phyloP scores from a whole-genome alignment of 2,329 filamentous ascomycete genomes.

The Exophiala xenobiotica region DNA sequence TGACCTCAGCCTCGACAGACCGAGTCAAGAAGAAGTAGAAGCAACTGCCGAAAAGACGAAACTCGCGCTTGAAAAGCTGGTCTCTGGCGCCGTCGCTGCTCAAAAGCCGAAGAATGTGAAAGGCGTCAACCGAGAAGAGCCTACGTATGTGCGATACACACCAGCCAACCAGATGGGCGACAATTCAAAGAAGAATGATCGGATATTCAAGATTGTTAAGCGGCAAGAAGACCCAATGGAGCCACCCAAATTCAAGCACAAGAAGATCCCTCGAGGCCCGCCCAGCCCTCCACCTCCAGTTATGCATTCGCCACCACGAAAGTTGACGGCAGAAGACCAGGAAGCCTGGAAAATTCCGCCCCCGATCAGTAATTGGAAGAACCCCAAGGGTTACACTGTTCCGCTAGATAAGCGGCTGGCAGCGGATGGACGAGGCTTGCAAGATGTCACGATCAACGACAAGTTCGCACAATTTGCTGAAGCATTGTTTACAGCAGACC shows the following conservation, averaged over 20 bases:
- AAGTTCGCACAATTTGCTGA: conserved; percentile 97
- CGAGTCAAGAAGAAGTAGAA: conserved; percentile 78
- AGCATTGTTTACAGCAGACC: conserved; percentile 87
- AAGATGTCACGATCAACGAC: conserved; percentile 96
- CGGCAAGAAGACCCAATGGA: conserved; percentile 93
- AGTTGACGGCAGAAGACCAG: conserved; percentile 94
- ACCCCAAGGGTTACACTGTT: conserved; percentile 96
- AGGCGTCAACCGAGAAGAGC: conserved; percentile 73
- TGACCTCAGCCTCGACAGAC: conserved; percentile 81
- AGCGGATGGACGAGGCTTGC: conserved; percentile 84
- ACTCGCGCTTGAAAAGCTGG: conserved; percentile 76
- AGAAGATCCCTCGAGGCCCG: conserved; percentile 88
- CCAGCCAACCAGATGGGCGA: conserved; percentile 97
- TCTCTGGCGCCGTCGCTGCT: conserved; percentile 80
- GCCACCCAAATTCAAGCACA: conserved; percentile 97
- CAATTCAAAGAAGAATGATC: conserved; percentile 78
- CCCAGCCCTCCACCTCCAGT: conserved; percentile 90
- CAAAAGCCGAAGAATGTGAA: conserved; percentile 96
- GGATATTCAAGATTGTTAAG: conserved; percentile 98
- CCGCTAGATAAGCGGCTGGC: conserved; percentile 93
- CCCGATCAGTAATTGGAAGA: conserved; percentile 98
- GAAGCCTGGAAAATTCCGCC: conserved; percentile 93
- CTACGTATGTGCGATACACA: conserved; percentile 93
- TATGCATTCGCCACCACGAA: conserved; percentile 91
- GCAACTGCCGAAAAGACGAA: conserved; percentile 86